Evolutionary conservation across 2,329 filamentous ascomycete species (phyloP).

Genomic region (Trichoderma hamatum): DNA sequence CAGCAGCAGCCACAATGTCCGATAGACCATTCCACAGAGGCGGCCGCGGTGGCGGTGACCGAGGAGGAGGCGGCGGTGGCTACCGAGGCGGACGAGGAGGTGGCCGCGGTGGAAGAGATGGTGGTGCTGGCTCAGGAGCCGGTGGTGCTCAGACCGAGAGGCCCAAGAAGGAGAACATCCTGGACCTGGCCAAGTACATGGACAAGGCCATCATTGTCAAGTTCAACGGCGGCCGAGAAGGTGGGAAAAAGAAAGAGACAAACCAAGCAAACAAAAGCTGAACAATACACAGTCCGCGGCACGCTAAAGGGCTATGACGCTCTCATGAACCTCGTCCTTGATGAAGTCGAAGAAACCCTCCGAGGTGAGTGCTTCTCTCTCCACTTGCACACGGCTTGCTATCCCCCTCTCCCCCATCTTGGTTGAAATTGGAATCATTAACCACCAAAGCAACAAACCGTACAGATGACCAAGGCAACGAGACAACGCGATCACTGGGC

Average conservation of each 20-base stretch:
- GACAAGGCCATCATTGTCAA: constrained; percentile 95
- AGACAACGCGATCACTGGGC: constrained; percentile 77
- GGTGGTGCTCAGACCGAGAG: constrained; percentile 64
- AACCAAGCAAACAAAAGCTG: background rate
- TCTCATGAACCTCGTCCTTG: constrained; percentile 95
- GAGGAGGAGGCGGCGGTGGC: constrained; percentile 40
- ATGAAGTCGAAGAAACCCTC: constrained; percentile 89
- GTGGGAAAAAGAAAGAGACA: constrained; percentile 50
- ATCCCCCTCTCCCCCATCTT: background rate
- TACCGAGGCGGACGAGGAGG: constrained; percentile 48
- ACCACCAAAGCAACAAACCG: background rate
- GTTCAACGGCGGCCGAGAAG: constrained; percentile 92
- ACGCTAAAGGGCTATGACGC: constrained; percentile 95
- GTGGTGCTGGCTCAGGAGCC: constrained; percentile 42
- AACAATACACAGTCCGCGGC: constrained; percentile 67
- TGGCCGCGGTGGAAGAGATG: constrained; percentile 49
- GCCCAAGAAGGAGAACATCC: constrained; percentile 98
- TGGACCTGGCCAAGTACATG: constrained; percentile 94
- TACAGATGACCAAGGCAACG: constrained; percentile 89
- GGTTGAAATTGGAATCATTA: background rate
- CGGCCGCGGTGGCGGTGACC: constrained; percentile 43
- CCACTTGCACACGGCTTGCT: constrained; percentile 19
- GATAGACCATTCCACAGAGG: constrained; percentile 54
- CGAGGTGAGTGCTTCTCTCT: constrained; percentile 59
- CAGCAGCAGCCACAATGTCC: constrained; percentile 47